phyloP scores from a whole-genome alignment of 768 basidiomycete genomes.

The Rickenella mellea region DNA sequence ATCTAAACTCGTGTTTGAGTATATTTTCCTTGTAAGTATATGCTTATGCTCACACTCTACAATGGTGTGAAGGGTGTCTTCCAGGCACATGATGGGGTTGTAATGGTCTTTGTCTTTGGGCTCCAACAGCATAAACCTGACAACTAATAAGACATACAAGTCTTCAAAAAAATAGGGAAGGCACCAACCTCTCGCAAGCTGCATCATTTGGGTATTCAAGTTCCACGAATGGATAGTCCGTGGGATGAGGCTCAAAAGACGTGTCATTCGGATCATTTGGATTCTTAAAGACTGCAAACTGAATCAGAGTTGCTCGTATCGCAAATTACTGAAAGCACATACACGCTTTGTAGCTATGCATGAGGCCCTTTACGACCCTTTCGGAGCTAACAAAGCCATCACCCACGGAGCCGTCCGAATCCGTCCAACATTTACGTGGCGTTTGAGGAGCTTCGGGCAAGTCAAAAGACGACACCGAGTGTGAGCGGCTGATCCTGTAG shows the following conservation, averaged over 20 bases:
- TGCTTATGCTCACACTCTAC: slow-evolving; percentile 44
- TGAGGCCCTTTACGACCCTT: slow-evolving; percentile 47
- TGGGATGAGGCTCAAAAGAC: slow-evolving; percentile 53
- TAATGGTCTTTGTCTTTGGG: slow-evolving; percentile 85
- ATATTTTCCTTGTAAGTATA: slow-evolving; percentile 12
- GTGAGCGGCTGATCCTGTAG: slow-evolving; percentile 49
- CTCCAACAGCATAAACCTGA: slow-evolving; percentile 65
- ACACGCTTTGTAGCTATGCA: slow-evolving; percentile 67
- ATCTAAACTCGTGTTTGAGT: slow-evolving; percentile 23
- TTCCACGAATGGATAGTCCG: slow-evolving; percentile 52
- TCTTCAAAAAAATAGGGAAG: neutral
- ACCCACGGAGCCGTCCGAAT: slow-evolving; percentile 44
- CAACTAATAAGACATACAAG: slow-evolving; percentile 2
- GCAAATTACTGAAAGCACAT: slow-evolving; percentile 5
- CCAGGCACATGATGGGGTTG: slow-evolving; percentile 75
- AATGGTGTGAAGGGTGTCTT: slow-evolving; percentile 62
- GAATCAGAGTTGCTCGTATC: slow-evolving; percentile 7
- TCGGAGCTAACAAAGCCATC: slow-evolving; percentile 52
- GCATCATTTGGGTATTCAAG: slow-evolving; percentile 71
- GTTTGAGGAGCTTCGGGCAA: slow-evolving; percentile 25
- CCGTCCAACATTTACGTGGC: slow-evolving; percentile 41
- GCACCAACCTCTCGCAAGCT: slow-evolving; percentile 54
- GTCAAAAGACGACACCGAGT: slow-evolving; percentile 50
- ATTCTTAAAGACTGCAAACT: slow-evolving; percentile 56
- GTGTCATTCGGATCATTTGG: slow-evolving; percentile 51